Conservation (phyloP, 2,329 filamentous ascomycete genomes). For the Penicillium sp. region DNA sequence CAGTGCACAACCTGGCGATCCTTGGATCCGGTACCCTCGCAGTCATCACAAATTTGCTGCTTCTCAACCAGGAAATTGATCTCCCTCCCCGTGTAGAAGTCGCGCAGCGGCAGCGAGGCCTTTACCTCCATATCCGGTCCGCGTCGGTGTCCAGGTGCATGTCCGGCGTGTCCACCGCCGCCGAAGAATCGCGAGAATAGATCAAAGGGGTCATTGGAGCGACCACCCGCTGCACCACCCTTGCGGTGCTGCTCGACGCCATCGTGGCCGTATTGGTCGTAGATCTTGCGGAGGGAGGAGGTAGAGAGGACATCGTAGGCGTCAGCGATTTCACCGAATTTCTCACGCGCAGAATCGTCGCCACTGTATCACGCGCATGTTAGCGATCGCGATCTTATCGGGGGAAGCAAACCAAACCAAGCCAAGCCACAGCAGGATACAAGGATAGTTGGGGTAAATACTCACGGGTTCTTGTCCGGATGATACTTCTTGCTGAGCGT, state of each 20-base stretch:
- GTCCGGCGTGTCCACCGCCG: conserved; percentile 81
- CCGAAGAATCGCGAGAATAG: conserved; percentile 97
- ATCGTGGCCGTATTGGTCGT: conserved; percentile 93
- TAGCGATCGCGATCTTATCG: neutral
- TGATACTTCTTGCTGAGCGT: conserved; percentile 94
- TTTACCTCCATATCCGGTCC: conserved; percentile 90
- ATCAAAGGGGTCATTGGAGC: conserved; percentile 86
- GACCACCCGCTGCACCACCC: conserved; percentile 64
- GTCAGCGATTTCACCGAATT: conserved; percentile 92
- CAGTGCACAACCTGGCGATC: conserved; percentile 87
- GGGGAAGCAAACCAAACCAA: neutral
- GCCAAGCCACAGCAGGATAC: neutral
- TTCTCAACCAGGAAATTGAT: conserved; percentile 92
- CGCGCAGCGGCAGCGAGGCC: conserved; percentile 76
- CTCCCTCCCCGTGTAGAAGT: conserved; percentile 90
- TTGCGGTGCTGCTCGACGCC: conserved; percentile 83
- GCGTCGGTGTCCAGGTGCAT: conserved; percentile 73
- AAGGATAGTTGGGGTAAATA: conserved; percentile 23
- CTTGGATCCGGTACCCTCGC: conserved; percentile 81
- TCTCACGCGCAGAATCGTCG: conserved; percentile 79
- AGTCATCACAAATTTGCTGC: conserved; percentile 91
- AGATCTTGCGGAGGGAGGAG: conserved; percentile 79
- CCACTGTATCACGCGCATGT: conserved; percentile 57
- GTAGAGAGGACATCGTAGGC: conserved; percentile 92
- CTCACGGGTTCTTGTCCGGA: conserved; percentile 96